These are phyloP conservation scores for Trifolium dubium DNA, from an alignment of 306 rosid genomes.

Conservation along the genomic window DNA sequence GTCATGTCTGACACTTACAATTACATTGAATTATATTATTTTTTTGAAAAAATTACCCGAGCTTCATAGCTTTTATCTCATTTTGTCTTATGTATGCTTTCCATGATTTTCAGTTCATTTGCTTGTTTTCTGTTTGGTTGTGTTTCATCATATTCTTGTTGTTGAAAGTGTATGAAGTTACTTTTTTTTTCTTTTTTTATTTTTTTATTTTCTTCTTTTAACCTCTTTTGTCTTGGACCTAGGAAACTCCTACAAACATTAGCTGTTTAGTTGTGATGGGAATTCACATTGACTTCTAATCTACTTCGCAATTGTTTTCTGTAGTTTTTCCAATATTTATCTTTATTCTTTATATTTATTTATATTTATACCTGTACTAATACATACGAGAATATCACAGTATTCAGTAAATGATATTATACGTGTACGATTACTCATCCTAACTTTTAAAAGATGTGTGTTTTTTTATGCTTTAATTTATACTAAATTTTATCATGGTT, in stretches of 20 bases:
- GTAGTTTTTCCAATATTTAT: not conserved
- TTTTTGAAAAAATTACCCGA: too few relatives aligned
- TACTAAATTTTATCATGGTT: not conserved
- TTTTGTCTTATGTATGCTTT: constrained; percentile 1
- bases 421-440: not conserved
- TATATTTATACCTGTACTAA: not conserved
- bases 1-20: too few relatives aligned
- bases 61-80: not conserved
- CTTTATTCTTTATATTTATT: too few relatives aligned
- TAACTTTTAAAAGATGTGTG: not conserved
- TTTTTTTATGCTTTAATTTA: not conserved
- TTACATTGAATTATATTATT: too few relatives aligned
- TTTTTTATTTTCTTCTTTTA: not conserved
- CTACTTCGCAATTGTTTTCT: not conserved
- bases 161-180: constrained; percentile 25
- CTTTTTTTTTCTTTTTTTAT: not conserved
- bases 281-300: not conserved
- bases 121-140: not conserved
- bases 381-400: not conserved
- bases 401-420: not conserved
- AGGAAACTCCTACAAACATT: not conserved
- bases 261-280: not conserved
- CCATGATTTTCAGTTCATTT: not conserved
- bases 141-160: constrained; percentile 6
- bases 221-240: not conserved